Evolutionary conservation across 345 rosid species (phyloP).

Genomic region (Carallia pectinifolia): DNA sequence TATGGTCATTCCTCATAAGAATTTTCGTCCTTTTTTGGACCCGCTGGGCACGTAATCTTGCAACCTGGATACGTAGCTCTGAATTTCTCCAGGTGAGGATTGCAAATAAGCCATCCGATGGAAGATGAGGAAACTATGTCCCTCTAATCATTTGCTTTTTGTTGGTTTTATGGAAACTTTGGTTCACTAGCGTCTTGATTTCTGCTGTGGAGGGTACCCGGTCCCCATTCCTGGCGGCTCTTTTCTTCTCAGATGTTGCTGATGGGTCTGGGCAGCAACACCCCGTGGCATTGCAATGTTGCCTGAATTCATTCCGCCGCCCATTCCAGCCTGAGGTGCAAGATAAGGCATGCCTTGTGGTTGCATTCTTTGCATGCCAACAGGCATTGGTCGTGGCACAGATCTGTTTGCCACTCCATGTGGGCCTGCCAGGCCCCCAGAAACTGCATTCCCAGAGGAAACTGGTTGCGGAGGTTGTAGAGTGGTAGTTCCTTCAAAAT

Average conservation of each 20-base stretch:
- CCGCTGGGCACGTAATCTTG: background rate
- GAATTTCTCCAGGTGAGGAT: background rate
- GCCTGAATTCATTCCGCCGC: conserved; percentile 73
- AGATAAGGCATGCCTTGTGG: conserved; percentile 70
- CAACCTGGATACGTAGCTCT: background rate
- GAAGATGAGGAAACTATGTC: background rate
- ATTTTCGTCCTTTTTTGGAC: background rate
- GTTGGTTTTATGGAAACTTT: background rate
- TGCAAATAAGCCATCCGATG: background rate
- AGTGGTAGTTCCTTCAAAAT: conserved; percentile 91
- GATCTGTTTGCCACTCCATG: conserved; percentile 64
- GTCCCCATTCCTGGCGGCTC: conserved; percentile 75
- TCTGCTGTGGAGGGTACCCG: conserved; percentile 87
- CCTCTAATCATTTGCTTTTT: background rate
- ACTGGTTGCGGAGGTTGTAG: conserved; percentile 81
- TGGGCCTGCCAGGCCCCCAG: conserved; percentile 54
- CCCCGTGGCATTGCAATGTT: conserved; percentile 74
- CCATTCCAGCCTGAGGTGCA: conserved; percentile 57
- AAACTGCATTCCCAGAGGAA: conserved; percentile 55
- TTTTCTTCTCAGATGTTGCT: conserved; percentile 77
- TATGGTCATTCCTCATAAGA: background rate
- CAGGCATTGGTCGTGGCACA: conserved; percentile 63
- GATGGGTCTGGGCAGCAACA: conserved; percentile 62
- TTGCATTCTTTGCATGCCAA: conserved; percentile 81
- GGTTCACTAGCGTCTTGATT: conserved; percentile 65